Conservation (phyloP, 176 grass and related monocot genomes). For the Phragmites australis region DNA sequence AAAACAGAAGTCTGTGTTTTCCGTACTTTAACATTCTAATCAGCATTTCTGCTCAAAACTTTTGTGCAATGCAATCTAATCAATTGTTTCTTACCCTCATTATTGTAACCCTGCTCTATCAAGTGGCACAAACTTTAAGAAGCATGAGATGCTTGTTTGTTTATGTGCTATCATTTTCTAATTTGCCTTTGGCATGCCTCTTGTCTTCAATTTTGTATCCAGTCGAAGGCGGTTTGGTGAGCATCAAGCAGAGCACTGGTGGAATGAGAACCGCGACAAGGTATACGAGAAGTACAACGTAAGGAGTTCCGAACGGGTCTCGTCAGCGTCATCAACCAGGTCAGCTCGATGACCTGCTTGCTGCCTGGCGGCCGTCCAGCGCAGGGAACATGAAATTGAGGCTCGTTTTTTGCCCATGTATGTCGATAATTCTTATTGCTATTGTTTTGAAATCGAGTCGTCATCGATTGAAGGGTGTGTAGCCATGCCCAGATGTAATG, state of each 20-base stretch:
- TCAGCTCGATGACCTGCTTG: constrained; percentile 53
- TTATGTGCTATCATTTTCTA: not conserved
- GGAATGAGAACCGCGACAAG: constrained; percentile 89
- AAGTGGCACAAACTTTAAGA: not conserved
- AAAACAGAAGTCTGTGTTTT: not conserved
- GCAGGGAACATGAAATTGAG: not conserved
- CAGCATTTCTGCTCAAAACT: not conserved
- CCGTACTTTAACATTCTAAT: not conserved
- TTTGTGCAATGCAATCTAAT: not conserved
- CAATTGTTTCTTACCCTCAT: not conserved
- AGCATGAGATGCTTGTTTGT: constrained; percentile 1
- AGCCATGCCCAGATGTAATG: constrained; percentile 22
- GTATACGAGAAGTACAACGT: constrained; percentile 92
- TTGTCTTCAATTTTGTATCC: not conserved
- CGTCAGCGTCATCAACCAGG: constrained; percentile 68
- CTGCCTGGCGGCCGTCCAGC: not conserved
- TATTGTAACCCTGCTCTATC: not conserved
- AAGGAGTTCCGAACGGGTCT: constrained; percentile 71
- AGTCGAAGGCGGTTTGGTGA: constrained; percentile 87
- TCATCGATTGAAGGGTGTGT: not conserved
- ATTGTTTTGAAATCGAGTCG: constrained; percentile 1
- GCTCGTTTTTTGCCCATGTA: constrained; percentile 30
- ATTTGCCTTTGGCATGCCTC: not conserved
- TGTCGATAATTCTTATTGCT: constrained; percentile 26
- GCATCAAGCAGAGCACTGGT: constrained; percentile 96